Conservation (phyloP, 164 flowering plant genomes). For the Sextonia rubra region DNA sequence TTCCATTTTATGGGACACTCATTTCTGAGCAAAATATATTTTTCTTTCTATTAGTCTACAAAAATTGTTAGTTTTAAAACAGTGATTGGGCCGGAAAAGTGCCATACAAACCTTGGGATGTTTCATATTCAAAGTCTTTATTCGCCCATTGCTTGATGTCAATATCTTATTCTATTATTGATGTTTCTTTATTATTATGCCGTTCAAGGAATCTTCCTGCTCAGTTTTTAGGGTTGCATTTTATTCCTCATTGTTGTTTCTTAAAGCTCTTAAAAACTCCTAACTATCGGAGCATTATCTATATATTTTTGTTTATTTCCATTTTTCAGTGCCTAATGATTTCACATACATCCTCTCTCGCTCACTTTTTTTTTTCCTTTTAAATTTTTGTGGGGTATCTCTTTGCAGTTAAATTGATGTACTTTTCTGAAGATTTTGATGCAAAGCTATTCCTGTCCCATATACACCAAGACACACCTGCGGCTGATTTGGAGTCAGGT, state of each 20-base stretch:
- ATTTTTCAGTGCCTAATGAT: neutral
- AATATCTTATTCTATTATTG: neutral
- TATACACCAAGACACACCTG: conserved; percentile 76
- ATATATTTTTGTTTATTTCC: neutral
- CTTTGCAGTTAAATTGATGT: conserved; percentile 78
- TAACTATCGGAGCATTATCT: neutral
- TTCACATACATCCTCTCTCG: neutral
- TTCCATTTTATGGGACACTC: too few species aligned
- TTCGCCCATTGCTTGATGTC: too few species aligned
- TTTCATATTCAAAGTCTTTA: too few species aligned
- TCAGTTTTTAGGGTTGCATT: neutral
- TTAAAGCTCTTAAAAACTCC: neutral
- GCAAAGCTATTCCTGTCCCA: conserved; percentile 88
- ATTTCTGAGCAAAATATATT: too few species aligned
- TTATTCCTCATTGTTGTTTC: neutral
- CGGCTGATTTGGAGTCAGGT: conserved; percentile 91
- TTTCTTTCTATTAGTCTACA: too few species aligned
- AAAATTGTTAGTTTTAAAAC: too few species aligned
- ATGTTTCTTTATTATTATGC: neutral
- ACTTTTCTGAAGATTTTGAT: conserved; percentile 86
- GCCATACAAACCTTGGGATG: too few species aligned
- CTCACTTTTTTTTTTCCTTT: too few species aligned
- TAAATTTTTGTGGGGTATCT: neutral
- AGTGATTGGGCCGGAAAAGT: too few species aligned
- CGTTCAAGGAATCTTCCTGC: neutral